Conservation (phyloP, 2,329 filamentous ascomycete species). For the Pseudogymnoascus sp. region DNA sequence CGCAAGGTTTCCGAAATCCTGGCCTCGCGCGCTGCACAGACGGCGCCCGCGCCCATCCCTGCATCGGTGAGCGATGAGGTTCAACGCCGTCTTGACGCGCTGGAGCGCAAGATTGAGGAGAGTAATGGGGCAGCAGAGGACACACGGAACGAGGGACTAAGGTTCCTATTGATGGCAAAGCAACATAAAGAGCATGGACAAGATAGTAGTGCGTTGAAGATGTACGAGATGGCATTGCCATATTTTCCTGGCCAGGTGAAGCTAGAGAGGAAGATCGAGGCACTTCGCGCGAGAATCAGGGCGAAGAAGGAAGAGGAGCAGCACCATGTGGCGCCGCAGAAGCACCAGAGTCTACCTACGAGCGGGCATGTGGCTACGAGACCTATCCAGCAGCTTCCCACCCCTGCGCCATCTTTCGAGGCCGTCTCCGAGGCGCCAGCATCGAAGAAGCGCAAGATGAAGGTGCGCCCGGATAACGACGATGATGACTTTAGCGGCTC, state of each 20-base stretch:
- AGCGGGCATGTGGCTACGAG: constrained; percentile 17
- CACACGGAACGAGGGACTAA: constrained; percentile 69
- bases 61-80: constrained; percentile 64
- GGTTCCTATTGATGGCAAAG: constrained; percentile 81
- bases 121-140: constrained; percentile 56
- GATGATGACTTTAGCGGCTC: constrained; percentile 28
- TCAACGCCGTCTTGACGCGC: constrained; percentile 68
- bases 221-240: constrained; percentile 77
- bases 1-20: constrained; percentile 86
- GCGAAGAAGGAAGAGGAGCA: constrained; percentile 27
- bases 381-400: constrained; percentile 19
- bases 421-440: constrained; percentile 10
- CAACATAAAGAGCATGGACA: constrained; percentile 82
- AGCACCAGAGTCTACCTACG: constrained; percentile 11
- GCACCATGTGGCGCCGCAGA: constrained; percentile 5
- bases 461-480: constrained; percentile 20
- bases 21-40: constrained; percentile 60
- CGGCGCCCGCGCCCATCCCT: constrained; percentile 33
- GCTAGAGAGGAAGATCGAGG: constrained; percentile 60
- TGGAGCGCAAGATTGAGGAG: constrained; percentile 82
- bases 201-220: constrained; percentile 65
- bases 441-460: constrained; percentile 22
- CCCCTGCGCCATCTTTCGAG: constrained; percentile 19
- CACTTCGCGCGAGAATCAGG: constrained; percentile 46
- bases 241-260: constrained; percentile 84